Percentiles rank a stretch among this genome's conserved stretches.
phyloP scores from a whole-genome alignment of 2,329 filamentous ascomycete genomes.

The Fusarium sp. region DNA sequence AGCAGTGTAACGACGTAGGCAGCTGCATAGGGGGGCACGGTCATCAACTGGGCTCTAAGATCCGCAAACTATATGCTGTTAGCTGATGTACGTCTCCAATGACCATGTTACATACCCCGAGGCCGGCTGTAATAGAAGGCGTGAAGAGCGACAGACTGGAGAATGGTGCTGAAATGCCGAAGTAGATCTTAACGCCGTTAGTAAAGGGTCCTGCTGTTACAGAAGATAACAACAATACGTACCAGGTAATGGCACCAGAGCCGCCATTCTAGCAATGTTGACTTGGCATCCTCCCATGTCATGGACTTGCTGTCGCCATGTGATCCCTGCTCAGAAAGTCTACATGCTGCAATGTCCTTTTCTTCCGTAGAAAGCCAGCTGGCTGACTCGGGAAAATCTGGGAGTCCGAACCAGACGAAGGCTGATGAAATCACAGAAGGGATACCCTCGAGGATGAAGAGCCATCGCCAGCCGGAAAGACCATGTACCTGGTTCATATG shows the following conservation, averaged over 20 bases:
- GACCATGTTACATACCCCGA: constrained; percentile 39
- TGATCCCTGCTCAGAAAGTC: constrained; percentile 46
- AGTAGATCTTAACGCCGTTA: constrained; percentile 46
- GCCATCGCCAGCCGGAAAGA: constrained; percentile 72
- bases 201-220: rapidly evolving
- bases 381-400: constrained; percentile 72
- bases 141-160: constrained; percentile 67
- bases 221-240: not conserved
- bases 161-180: constrained; percentile 62
- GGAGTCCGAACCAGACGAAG: constrained; percentile 70
- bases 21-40: constrained; percentile 68
- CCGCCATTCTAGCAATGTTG: constrained; percentile 69
- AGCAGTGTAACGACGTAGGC: constrained; percentile 55
- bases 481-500: constrained; percentile 71
- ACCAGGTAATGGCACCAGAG: constrained; percentile 71
- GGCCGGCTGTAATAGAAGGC: constrained; percentile 64
- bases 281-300: constrained; percentile 72
- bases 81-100: constrained; percentile 1
- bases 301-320: constrained; percentile 66
- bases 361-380: constrained; percentile 67
- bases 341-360: constrained; percentile 57
- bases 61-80: constrained; percentile 16
- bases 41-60: constrained; percentile 67
- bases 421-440: constrained; percentile 69
- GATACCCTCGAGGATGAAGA: constrained; percentile 69